These are phyloP conservation scores for Mariannaea elegans DNA, from an alignment of 2,329 filamentous ascomycete genomes.

Conservation along the genomic window DNA sequence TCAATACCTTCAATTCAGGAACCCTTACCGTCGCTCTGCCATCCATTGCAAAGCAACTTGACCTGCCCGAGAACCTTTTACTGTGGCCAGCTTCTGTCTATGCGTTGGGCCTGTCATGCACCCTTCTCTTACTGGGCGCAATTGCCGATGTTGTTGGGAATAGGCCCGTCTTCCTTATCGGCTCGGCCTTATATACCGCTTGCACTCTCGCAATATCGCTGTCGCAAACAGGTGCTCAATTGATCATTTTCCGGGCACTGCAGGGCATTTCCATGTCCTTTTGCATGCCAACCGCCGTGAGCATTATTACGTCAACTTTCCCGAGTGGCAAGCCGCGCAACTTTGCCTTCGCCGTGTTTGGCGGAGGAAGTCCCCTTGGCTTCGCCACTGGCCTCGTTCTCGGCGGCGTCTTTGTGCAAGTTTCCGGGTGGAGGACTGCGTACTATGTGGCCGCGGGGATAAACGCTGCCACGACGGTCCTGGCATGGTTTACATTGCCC, in stretches of 20 bases:
- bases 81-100: constrained; percentile 37
- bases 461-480: constrained; percentile 28
- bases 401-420: constrained; percentile 58
- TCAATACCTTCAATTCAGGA: constrained; percentile 38
- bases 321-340: constrained; percentile 49
- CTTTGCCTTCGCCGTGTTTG: constrained; percentile 54
- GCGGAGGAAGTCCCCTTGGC: constrained; percentile 56
- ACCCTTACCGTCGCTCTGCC: constrained; percentile 35
- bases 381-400: constrained; percentile 60
- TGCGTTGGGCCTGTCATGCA: constrained; percentile 27
- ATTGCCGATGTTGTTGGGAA: constrained; percentile 49
- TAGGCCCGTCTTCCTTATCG: constrained; percentile 45
- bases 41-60: constrained; percentile 29
- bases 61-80: constrained; percentile 29
- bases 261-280: constrained; percentile 49
- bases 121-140: constrained; percentile 48
- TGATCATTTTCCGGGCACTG: constrained; percentile 49
- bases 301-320: constrained; percentile 49
- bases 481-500: constrained; percentile 18
- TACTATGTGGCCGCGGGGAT: constrained; percentile 53
- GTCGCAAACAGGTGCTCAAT: constrained; percentile 45
- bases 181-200: constrained; percentile 43
- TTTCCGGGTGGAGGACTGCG: constrained; percentile 56
- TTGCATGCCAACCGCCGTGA: constrained; percentile 49
- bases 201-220: constrained; percentile 48